phyloP scores from a whole-genome alignment of 2,329 filamentous ascomycete species.

The Proliferodiscus dingleyae region DNA sequence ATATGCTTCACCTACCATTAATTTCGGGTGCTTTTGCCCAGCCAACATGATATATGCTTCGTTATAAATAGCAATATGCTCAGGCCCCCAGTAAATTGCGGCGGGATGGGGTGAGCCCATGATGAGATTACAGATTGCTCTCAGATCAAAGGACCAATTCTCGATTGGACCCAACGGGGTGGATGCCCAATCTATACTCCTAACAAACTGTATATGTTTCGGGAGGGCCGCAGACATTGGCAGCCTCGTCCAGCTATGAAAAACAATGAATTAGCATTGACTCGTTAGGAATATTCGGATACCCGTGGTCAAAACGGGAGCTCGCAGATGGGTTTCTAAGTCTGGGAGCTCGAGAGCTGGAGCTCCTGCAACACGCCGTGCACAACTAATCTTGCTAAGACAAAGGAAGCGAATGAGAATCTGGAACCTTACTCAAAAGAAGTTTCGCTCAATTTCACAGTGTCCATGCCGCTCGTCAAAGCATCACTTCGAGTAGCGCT shows the following conservation, averaged over 20 bases:
- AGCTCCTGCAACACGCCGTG: too few species aligned
- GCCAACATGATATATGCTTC: slow-evolving; percentile 67
- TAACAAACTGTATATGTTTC: slow-evolving; percentile 67
- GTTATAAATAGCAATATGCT: slow-evolving; percentile 66
- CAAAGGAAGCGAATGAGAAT: too few species aligned
- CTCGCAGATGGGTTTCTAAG: too few species aligned
- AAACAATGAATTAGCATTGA: not conserved
- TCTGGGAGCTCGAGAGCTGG: too few species aligned
- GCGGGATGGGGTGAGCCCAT: slow-evolving; percentile 74
- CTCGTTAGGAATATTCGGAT: too few species aligned
- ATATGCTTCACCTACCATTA: slow-evolving; percentile 49
- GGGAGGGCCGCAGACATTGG: slow-evolving; percentile 59
- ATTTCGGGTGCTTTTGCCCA: slow-evolving; percentile 67
- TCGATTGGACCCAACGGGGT: slow-evolving; percentile 74
- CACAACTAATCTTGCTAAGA: too few species aligned
- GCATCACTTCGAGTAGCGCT: slow-evolving; percentile 10
- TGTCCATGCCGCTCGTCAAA: slow-evolving; percentile 13
- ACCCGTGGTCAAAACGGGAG: too few species aligned
- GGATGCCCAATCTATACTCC: slow-evolving; percentile 66
- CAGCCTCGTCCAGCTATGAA: slow-evolving; percentile 64
- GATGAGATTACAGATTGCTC: slow-evolving; percentile 75
- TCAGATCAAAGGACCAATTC: slow-evolving; percentile 64
- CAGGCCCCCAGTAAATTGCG: slow-evolving; percentile 74
- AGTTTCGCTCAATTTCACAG: slow-evolving; percentile 12
- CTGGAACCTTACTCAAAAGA: too few species aligned